phyloP scores from a whole-genome alignment of 805 yeast species.

The Nakazawaea holstii region DNA sequence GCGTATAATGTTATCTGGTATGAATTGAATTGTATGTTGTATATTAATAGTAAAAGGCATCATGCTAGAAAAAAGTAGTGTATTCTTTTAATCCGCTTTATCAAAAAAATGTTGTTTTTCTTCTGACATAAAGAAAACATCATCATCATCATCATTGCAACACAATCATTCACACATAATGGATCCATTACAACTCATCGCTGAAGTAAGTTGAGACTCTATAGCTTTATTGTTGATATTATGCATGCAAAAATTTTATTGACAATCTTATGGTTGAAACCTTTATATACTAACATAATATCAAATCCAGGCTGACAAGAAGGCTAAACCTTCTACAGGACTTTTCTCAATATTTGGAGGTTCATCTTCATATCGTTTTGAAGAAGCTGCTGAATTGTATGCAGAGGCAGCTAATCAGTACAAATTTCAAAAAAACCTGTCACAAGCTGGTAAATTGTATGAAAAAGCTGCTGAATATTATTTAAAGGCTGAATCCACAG shows the following conservation, averaged over 20 bases:
- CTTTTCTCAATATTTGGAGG: conserved; percentile 66
- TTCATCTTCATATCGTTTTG: conserved; percentile 57
- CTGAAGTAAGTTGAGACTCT: background rate
- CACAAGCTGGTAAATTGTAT: conserved; percentile 77
- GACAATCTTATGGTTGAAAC: background rate
- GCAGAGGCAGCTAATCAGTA: conserved; percentile 91
- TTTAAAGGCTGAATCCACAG: conserved; percentile 65
- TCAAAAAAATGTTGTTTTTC: too few species aligned
- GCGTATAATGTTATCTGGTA: too few species aligned
- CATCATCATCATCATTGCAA: background rate
- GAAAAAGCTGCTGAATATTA: conserved; percentile 83
- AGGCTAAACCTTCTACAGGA: conserved; percentile 65
- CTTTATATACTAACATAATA: background rate
- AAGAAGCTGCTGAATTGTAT: conserved; percentile 89
- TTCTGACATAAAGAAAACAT: background rate
- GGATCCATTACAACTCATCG: conserved; percentile 10
- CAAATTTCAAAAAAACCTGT: conserved; percentile 67
- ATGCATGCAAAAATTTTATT: background rate
- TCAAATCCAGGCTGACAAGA: conserved; percentile 55
- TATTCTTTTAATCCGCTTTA: background rate
- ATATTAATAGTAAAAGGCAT: too few species aligned
- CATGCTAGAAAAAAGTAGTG: too few species aligned
- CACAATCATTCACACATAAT: background rate
- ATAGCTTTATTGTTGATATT: too few species aligned
- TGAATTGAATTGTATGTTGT: too few species aligned